Evolutionary conservation across 75 land plant species (phyloP).

Genomic region (Pinus taeda): DNA sequence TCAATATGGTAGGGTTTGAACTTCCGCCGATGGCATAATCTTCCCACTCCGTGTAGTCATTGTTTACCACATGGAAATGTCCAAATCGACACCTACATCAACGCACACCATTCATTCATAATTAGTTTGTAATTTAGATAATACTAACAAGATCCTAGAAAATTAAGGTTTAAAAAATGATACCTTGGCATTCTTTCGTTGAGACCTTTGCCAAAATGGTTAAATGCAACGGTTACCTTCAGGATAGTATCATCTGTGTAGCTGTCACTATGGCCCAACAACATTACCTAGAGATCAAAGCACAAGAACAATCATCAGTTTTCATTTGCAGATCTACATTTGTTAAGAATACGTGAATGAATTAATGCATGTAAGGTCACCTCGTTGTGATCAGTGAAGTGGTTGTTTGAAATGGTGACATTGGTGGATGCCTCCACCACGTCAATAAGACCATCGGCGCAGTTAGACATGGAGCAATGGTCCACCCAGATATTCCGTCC

Average conservation of each 20-base stretch:
- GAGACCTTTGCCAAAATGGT: slow-evolving; percentile 54
- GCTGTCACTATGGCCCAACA: slow-evolving; percentile 45
- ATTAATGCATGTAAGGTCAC: background rate
- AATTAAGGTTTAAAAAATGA: too few relatives aligned
- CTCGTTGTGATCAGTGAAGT: slow-evolving; percentile 48
- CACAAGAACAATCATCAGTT: too few relatives aligned
- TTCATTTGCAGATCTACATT: too few relatives aligned
- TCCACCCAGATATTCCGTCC: slow-evolving; percentile 54
- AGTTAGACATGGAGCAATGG: slow-evolving; percentile 35
- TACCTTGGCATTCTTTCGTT: slow-evolving; percentile 45
- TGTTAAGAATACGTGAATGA: too few relatives aligned
- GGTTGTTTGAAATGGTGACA: slow-evolving; percentile 53
- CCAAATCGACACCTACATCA: too few relatives aligned
- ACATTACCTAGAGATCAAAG: slow-evolving; percentile 15
- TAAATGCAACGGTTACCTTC: slow-evolving; percentile 65
- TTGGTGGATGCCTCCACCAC: slow-evolving; percentile 45
- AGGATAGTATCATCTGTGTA: slow-evolving; percentile 26
- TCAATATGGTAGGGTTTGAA: too few relatives aligned
- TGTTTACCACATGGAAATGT: too few relatives aligned
- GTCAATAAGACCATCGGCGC: slow-evolving; percentile 51
- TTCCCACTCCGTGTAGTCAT: too few relatives aligned
- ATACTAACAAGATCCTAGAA: too few relatives aligned
- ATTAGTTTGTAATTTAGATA: too few relatives aligned
- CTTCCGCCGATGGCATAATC: too few relatives aligned
- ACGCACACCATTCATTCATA: too few relatives aligned